Conservation (phyloP, 495 filamentous ascomycete species). For the Penicillium flavigenum region DNA sequence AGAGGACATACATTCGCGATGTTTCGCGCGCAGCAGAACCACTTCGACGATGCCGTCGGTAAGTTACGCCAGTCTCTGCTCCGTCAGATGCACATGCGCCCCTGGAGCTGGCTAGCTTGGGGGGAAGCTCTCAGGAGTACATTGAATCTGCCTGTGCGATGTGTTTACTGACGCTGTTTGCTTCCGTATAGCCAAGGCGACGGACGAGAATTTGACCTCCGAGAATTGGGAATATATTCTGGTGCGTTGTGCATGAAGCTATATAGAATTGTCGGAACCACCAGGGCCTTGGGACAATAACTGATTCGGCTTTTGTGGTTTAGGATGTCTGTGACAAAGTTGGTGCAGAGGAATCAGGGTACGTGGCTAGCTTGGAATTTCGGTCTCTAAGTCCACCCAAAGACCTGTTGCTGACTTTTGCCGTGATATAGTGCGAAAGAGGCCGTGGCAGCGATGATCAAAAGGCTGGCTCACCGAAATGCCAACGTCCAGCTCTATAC, state of each 20-base stretch:
- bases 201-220: conserved; percentile 95
- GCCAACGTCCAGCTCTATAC: conserved; percentile 99
- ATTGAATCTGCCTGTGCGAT: not conserved
- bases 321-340: conserved; percentile 97
- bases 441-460: conserved; percentile 91
- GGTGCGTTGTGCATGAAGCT: conserved; percentile 39
- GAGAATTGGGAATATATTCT: conserved; percentile 99
- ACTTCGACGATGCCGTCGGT: conserved; percentile 81
- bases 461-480: conserved; percentile 92
- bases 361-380: conserved; percentile 20
- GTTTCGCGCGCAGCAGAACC: conserved; percentile 79
- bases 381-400: not conserved
- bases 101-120: not conserved
- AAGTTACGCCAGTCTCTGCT: conserved; percentile 32
- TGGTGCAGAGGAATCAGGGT: conserved; percentile 61
- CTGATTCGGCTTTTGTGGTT: conserved; percentile 6
- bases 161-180: conserved; percentile 26
- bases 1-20: conserved; percentile 40
- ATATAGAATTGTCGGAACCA: not conserved
- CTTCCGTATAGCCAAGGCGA: conserved; percentile 79
- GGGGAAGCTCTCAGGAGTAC: not conserved
- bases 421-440: conserved; percentile 67
- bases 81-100: not conserved
- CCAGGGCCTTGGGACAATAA: not conserved
- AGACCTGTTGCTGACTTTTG: conserved; percentile 20